Evolutionary conservation across 164 flowering plant genomes (phyloP), one percentile per base, ranked within the genome.

Genomic region (Saururus chinensis): DNA sequence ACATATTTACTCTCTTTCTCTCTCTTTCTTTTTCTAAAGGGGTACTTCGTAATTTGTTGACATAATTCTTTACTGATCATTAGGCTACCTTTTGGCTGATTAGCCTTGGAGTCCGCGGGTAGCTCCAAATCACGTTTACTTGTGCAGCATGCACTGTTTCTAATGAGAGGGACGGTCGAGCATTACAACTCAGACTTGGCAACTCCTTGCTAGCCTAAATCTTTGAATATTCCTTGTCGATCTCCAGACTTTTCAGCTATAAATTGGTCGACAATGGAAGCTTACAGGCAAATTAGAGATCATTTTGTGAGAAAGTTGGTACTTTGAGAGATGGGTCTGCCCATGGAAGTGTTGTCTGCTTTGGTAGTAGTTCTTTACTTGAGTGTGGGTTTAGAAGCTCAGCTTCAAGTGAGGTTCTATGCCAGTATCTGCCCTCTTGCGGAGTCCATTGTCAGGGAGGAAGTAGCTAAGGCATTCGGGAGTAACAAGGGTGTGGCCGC

Each of bases 371-470:
- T 45, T 45, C 17, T 21, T 9, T 7, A 54, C 16, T 13, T 45
- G 49, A 45, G 23, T 22, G 57, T 9, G 0, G 16, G 57, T 20
- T 11, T 54, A 24, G 26, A 54, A 54, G 62, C 56, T 49, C 40
- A 58, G n/a, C 56, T 65, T 19, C 26, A 56, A 52, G 56, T 65
- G 4, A 57, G 62, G 19, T 65, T 58, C 49, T 65, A 65, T 61
- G 20, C 40, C 56, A 35, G 49, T 13, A 49, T 49, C 20, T 65
- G 68, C 37, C 57, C 68, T 14, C 24, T 42, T 25, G 63, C 62
- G 8, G 57, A 65, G 26, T 51, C 62, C 49, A 51, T 65, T 11
- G 40, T 58, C 17, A 58, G 23, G 35, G 61, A 40, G 12, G 57
- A 49, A 45, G 62, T 65, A 55, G 45, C 20, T 30, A 65, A 35